phyloP scores from a whole-genome alignment of 1,139 yeast species.

The Yamadazyma aaseri region DNA sequence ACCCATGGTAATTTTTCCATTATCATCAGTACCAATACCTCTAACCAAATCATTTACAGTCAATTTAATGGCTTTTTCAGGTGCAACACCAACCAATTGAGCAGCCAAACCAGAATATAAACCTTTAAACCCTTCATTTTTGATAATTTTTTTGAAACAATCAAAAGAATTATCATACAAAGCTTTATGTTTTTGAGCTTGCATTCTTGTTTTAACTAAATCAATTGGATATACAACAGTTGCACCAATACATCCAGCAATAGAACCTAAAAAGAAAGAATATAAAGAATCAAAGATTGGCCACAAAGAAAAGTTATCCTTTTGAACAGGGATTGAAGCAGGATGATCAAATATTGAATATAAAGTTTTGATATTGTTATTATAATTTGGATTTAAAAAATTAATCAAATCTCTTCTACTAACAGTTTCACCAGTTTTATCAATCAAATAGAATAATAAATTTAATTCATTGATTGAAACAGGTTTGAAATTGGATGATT shows the following conservation, averaged over 20 bases:
- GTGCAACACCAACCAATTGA: conserved; percentile 95
- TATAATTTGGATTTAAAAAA: conserved; percentile 46
- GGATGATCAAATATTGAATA: conserved; percentile 45
- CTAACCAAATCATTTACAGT: conserved; percentile 91
- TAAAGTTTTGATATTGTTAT: conserved; percentile 35
- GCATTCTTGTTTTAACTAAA: conserved; percentile 95
- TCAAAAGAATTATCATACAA: conserved; percentile 79
- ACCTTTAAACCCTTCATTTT: conserved; percentile 82
- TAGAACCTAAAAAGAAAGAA: conserved; percentile 86
- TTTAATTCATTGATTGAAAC: conserved; percentile 43
- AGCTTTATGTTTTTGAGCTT: conserved; percentile 80
- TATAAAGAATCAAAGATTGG: conserved; percentile 80
- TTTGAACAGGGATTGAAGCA: conserved; percentile 31
- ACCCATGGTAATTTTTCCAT: conserved; percentile 58
- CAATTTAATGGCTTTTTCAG: conserved; percentile 95
- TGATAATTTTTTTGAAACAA: conserved; percentile 76
- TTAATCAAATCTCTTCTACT: conserved; percentile 53
- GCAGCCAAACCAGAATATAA: conserved; percentile 93
- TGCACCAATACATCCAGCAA: conserved; percentile 98
- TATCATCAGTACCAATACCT: conserved; percentile 63
- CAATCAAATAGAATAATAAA: conserved; percentile 48
- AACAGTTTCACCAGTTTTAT: conserved; percentile 46
- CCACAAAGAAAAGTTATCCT: conserved; percentile 48
- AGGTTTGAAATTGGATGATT: conserved; percentile 52
- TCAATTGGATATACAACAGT: conserved; percentile 98